Conservation (phyloP, 1,139 yeast genomes). For the Zygosaccharomyces pseudobailii region DNA sequence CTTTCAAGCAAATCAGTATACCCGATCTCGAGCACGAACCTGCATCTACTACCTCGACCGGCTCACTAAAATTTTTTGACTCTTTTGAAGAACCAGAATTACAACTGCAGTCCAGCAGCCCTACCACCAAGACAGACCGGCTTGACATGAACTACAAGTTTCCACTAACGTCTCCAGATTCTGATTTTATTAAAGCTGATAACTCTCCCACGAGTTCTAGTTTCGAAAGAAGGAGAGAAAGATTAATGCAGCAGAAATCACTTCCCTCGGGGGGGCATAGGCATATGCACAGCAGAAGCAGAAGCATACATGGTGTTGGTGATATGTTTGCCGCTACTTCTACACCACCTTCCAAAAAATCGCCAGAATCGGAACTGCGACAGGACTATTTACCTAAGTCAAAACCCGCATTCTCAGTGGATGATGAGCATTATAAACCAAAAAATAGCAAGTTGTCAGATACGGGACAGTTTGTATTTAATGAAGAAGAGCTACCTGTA, state of each 20-base stretch:
- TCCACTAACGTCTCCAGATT: constrained; percentile 12
- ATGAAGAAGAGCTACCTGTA: neutral
- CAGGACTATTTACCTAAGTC: neutral
- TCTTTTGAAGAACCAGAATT: constrained; percentile 13
- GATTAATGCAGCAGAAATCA: constrained; percentile 12
- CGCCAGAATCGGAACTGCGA: constrained; percentile 24
- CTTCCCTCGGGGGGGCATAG: constrained; percentile 12
- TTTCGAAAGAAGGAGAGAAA: constrained; percentile 24
- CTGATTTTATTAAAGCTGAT: constrained; percentile 18
- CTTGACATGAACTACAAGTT: constrained; percentile 23
- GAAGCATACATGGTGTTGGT: constrained; percentile 21
- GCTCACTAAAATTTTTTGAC: constrained; percentile 27
- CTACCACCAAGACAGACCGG: constrained; percentile 9
- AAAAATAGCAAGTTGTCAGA: too few species aligned
- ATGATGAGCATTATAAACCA: neutral
- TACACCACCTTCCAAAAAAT: constrained; percentile 13
- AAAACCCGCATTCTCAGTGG: neutral
- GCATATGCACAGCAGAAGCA: constrained; percentile 31
- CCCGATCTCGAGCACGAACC: constrained; percentile 26
- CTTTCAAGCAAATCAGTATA: constrained; percentile 26
- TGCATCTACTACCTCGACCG: constrained; percentile 17
- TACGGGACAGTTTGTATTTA: neutral
- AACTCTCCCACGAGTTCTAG: constrained; percentile 11
- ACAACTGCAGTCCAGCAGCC: neutral
- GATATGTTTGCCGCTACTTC: constrained; percentile 13